Evolutionary conservation across 768 basidiomycete genomes (phyloP), one percentile per base, ranked within the genome.

Genomic region (Rhodotorula kratochvilovae): DNA sequence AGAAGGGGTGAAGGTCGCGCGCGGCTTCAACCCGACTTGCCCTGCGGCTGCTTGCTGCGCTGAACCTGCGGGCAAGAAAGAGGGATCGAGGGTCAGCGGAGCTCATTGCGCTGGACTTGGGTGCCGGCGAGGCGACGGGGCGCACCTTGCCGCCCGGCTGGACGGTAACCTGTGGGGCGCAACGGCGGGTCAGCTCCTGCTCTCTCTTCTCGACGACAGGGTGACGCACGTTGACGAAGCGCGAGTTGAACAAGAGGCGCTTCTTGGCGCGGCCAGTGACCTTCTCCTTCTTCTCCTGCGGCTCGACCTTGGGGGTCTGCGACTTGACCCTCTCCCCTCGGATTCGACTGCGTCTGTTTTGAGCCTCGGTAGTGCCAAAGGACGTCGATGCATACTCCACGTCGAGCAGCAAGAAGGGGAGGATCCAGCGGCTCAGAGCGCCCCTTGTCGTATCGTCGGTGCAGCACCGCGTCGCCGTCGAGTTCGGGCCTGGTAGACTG

Each of bases 251-350:
- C 74, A 92, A 84, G 77, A 91, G 84, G 75, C 91, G 86, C 86
- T 97, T 97, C 89, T 95, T 96, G 73, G 95, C 95, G 81, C 95
- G 92, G 74, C 95, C 95, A 84, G 90, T 95, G 67, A 92, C 92
- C 50, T 39, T 29, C 57, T 60, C 46, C 57, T 53, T 58, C 36
- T 60, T 45, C 57, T 51, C 65, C 56, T 39, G 54, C 33, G 55
- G 54, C 33, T 48, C 35, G 53, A 56, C 56, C 39, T 59, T 48
- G 46, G 35, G 55, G 31, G 56, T 59, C 43, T 59, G 46, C 56
- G 56, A 33, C 35, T 54, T 56, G 46, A 36, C 39, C 39, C 13
- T 39, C n/a, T n/a, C n/a, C n/a, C n/a, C n/a, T n/a, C n/a, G n/a
- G n/a, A n/a, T n/a, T n/a, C n/a, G n/a, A n/a, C n/a, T n/a, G n/a